Percentiles rank a stretch among this genome's conserved stretches.
Conservation (phyloP, 805 yeast species). For the Starmerella bacillaris region DNA sequence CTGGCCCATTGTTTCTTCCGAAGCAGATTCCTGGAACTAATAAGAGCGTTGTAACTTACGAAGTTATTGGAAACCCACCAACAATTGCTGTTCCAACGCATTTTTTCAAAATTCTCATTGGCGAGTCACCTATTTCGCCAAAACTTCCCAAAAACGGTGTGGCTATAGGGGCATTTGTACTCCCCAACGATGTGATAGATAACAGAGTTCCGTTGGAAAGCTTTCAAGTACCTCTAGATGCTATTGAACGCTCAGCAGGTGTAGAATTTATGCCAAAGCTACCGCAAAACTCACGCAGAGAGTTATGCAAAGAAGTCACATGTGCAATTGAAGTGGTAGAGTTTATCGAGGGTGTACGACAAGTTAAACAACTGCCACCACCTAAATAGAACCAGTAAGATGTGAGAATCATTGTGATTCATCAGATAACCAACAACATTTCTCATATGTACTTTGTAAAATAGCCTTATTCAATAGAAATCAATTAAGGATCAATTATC, state of each 20-base stretch:
- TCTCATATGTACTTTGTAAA: neutral
- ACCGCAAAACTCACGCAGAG: conserved; percentile 37
- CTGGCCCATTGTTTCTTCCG: conserved; percentile 88
- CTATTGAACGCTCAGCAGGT: conserved; percentile 75
- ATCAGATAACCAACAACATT: neutral
- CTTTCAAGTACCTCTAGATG: conserved; percentile 79
- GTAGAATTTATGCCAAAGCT: conserved; percentile 58
- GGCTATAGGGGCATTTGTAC: conserved; percentile 79
- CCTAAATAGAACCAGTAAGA: conserved; percentile 1
- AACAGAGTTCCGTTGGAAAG: conserved; percentile 51
- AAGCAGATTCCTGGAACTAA: conserved; percentile 54
- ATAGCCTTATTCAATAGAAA: neutral
- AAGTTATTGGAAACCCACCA: conserved; percentile 93
- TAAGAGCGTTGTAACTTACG: conserved; percentile 68
- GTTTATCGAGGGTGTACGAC: conserved; percentile 29
- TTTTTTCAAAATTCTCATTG: conserved; percentile 78
- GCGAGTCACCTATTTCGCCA: conserved; percentile 36
- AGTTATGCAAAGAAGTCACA: conserved; percentile 59
- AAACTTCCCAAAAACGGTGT: conserved; percentile 23
- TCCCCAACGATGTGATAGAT: conserved; percentile 70
- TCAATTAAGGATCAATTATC: too few species aligned
- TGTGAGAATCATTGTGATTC: neutral
- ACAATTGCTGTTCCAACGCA: conserved; percentile 95
- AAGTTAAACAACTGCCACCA: too few species aligned
- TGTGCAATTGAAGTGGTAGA: conserved; percentile 61